phyloP scores from a whole-genome alignment of 345 rosid genomes.

The Gossypium stocksii region DNA sequence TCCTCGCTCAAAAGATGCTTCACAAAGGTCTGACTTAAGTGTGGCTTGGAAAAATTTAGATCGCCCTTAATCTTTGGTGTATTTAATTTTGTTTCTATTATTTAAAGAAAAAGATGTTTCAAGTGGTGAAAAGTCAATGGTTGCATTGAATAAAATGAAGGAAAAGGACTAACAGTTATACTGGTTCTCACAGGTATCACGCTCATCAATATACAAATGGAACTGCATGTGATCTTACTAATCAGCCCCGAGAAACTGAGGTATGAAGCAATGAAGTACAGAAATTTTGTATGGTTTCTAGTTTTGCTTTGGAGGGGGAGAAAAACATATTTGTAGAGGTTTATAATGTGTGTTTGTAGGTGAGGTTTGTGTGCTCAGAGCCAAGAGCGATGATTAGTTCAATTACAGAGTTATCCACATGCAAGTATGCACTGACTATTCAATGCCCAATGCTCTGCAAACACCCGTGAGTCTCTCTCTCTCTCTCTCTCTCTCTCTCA shows the following conservation, averaged over 20 bases:
- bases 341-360: constrained; percentile 38
- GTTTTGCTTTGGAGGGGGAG: neutral
- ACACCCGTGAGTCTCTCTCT: constrained; percentile 65
- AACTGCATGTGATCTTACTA: constrained; percentile 86
- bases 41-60: neutral
- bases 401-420: constrained; percentile 85
- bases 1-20: constrained; percentile 77
- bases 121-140: neutral
- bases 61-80: neutral
- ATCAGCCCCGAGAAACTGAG: constrained; percentile 85
- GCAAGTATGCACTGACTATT: constrained; percentile 83
- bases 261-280: constrained; percentile 48
- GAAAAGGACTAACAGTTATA: neutral
- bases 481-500: constrained; percentile 25
- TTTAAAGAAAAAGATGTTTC: neutral
- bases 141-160: neutral
- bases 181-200: constrained; percentile 51
- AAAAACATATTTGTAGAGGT: neutral
- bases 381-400: constrained; percentile 87
- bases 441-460: constrained; percentile 83
- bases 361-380: constrained; percentile 93
- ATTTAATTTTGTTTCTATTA: no score
- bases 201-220: constrained; percentile 85
- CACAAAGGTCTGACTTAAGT: constrained; percentile 54
- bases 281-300: neutral